phyloP scores from a whole-genome alignment of 2,329 filamentous ascomycete species.

The Calonectria multiphialidica region DNA sequence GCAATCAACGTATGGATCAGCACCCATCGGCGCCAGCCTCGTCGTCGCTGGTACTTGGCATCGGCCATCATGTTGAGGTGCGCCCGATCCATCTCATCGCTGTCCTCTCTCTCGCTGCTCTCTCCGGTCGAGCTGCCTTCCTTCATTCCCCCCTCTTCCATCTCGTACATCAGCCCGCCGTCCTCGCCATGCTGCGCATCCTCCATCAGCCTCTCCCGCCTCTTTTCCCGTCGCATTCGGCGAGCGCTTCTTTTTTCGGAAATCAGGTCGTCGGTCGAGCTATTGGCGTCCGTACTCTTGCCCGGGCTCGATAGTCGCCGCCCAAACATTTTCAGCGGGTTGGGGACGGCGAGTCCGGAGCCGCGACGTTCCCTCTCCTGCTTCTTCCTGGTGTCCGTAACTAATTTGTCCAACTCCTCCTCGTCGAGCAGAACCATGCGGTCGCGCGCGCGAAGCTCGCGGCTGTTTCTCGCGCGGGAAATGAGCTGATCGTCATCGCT shows the following conservation, averaged over 20 bases:
- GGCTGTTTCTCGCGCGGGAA: slow-evolving; percentile 73
- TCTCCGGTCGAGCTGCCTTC: slow-evolving; percentile 74
- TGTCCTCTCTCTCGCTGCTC: slow-evolving; percentile 71
- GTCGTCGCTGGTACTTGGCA: slow-evolving; percentile 61
- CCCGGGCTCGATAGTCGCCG: slow-evolving; percentile 43
- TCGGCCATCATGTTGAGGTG: slow-evolving; percentile 62
- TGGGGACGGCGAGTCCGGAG: slow-evolving; percentile 63
- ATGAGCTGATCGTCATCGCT: slow-evolving; percentile 81
- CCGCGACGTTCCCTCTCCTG: slow-evolving; percentile 64
- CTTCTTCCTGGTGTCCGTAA: slow-evolving; percentile 64
- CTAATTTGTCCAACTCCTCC: slow-evolving; percentile 75
- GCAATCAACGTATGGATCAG: slow-evolving; percentile 65
- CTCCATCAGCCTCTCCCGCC: slow-evolving; percentile 64
- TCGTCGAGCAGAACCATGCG: slow-evolving; percentile 80
- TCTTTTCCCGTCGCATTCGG: slow-evolving; percentile 63
- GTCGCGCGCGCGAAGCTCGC: slow-evolving; percentile 78
- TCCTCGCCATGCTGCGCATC: slow-evolving; percentile 74
- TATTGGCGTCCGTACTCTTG: slow-evolving; percentile 51
- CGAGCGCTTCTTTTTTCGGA: slow-evolving; percentile 63
- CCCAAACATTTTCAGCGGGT: slow-evolving; percentile 61
- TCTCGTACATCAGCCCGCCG: slow-evolving; percentile 86
- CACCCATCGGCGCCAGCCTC: slow-evolving; percentile 66
- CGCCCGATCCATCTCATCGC: slow-evolving; percentile 69
- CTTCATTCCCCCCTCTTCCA: slow-evolving; percentile 83
- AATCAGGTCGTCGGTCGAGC: slow-evolving; percentile 62